These are phyloP conservation scores for Xylaria arbuscula DNA, from an alignment of 2,329 filamentous ascomycete species.

Conservation along the genomic window DNA sequence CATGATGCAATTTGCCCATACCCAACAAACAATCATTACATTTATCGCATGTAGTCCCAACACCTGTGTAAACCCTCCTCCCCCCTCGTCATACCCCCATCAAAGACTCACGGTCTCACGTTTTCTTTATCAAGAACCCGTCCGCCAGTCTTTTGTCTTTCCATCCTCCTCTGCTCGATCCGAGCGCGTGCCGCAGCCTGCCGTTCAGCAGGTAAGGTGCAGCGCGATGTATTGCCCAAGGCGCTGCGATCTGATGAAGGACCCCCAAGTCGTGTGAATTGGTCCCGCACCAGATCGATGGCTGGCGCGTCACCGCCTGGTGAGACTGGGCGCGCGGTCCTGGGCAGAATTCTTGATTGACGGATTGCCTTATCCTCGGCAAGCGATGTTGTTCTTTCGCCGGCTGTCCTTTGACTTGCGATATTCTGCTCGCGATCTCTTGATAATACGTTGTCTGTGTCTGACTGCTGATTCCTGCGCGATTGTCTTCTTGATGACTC, in stretches of 20 bases:
- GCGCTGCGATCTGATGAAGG: slow-evolving; percentile 48
- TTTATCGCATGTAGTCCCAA: not conserved
- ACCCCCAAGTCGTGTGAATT: slow-evolving; percentile 59
- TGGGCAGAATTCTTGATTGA: slow-evolving; percentile 43
- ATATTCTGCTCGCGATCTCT: slow-evolving; percentile 23
- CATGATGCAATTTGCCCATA: slow-evolving; percentile 18
- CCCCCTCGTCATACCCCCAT: not conserved
- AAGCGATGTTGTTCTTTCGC: slow-evolving; percentile 29
- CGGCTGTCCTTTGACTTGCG: slow-evolving; percentile 22
- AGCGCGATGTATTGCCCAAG: slow-evolving; percentile 55
- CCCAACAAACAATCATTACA: slow-evolving; percentile 36
- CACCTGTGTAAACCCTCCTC: not conserved
- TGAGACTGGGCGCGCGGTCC: slow-evolving; percentile 45
- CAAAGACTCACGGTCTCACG: slow-evolving; percentile 45
- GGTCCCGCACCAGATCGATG: slow-evolving; percentile 60
- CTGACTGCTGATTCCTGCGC: slow-evolving; percentile 10
- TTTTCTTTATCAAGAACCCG: slow-evolving; percentile 59
- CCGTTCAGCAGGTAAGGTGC: slow-evolving; percentile 61
- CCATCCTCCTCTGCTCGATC: slow-evolving; percentile 64
- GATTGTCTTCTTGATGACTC: slow-evolving; percentile 35
- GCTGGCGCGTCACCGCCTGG: slow-evolving; percentile 49
- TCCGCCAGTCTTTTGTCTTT: slow-evolving; percentile 55
- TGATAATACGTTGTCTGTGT: slow-evolving; percentile 8
- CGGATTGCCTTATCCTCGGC: slow-evolving; percentile 35
- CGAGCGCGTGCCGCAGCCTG: slow-evolving; percentile 65